Percentiles rank a stretch among this genome's conserved stretches.
Conservation (phyloP, 306 rosid species). For the Casuarina glauca region DNA sequence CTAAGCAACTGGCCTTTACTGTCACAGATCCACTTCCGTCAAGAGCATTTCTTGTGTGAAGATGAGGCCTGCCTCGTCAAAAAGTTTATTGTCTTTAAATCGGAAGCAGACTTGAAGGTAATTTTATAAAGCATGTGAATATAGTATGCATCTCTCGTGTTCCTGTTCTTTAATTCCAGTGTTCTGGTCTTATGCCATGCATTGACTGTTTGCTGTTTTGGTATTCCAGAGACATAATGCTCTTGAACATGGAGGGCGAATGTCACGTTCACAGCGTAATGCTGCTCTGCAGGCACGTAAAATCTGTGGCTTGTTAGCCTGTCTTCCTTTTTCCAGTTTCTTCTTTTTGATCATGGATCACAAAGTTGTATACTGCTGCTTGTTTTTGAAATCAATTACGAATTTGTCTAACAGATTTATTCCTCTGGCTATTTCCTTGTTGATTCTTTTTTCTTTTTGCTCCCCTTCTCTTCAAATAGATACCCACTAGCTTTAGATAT, state of each 20-base stretch:
- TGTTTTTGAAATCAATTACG: neutral
- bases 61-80: slow-evolving; percentile 88
- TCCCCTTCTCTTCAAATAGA: slow-evolving; percentile 34
- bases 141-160: neutral
- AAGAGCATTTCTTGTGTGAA: slow-evolving; percentile 89
- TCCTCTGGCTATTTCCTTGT: neutral
- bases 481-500: slow-evolving; percentile 86
- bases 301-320: neutral
- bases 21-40: slow-evolving; percentile 86
- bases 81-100: slow-evolving; percentile 81
- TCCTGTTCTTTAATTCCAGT: slow-evolving; percentile 23
- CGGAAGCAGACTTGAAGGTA: slow-evolving; percentile 95
- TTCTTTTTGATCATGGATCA: slow-evolving; percentile 12
- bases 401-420: neutral
- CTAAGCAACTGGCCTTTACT: slow-evolving; percentile 18
- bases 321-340: neutral
- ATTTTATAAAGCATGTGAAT: slow-evolving; percentile 26
- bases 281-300: slow-evolving; percentile 92
- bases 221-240: slow-evolving; percentile 77
- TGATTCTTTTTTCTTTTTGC: neutral
- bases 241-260: slow-evolving; percentile 86
- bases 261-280: slow-evolving; percentile 93
- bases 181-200: slow-evolving; percentile 24
- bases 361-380: neutral
- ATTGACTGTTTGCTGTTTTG: slow-evolving; percentile 16